A percentile compares a stretch with the other conserved stretches of the same genome.
These are phyloP conservation scores for Colletotrichum somersetense DNA, from an alignment of 2,329 filamentous ascomycete species.

Conservation along the genomic window DNA sequence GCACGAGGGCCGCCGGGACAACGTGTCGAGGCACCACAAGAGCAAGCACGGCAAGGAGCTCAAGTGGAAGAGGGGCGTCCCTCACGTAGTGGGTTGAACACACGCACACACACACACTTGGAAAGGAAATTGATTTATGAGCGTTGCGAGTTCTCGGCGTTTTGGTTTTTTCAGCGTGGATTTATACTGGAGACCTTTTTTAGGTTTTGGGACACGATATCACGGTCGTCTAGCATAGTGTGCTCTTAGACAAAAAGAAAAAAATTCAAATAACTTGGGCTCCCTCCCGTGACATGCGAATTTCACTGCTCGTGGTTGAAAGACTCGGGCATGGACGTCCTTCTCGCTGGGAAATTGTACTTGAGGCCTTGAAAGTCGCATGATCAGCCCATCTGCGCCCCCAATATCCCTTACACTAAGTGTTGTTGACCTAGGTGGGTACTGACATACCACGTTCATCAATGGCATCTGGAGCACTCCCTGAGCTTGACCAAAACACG, in stretches of 20 bases:
- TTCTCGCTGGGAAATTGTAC: too few relatives aligned
- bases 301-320: too few relatives aligned
- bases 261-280: background rate
- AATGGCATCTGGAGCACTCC: background rate
- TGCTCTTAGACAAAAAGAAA: background rate
- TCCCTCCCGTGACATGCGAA: background rate
- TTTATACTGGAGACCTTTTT: background rate
- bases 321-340: too few relatives aligned
- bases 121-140: background rate
- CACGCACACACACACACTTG: background rate
- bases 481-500: background rate
- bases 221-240: background rate
- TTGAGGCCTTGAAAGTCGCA: too few relatives aligned
- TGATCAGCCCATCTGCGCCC: too few relatives aligned
- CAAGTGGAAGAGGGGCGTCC: constrained; percentile 42
- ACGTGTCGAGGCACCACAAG: constrained; percentile 43
- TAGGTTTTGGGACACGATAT: background rate
- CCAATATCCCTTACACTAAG: too few relatives aligned
- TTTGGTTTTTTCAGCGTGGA: background rate
- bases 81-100: constrained; percentile 37
- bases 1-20: constrained; percentile 41
- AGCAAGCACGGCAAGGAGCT: constrained; percentile 42
- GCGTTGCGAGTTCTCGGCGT: background rate
- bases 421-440: too few relatives aligned
- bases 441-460: too few relatives aligned